Percentiles rank a stretch among this genome's conserved stretches.
Conservation (phyloP, 768 basidiomycete genomes). For the Plicaturopsis crispa region DNA sequence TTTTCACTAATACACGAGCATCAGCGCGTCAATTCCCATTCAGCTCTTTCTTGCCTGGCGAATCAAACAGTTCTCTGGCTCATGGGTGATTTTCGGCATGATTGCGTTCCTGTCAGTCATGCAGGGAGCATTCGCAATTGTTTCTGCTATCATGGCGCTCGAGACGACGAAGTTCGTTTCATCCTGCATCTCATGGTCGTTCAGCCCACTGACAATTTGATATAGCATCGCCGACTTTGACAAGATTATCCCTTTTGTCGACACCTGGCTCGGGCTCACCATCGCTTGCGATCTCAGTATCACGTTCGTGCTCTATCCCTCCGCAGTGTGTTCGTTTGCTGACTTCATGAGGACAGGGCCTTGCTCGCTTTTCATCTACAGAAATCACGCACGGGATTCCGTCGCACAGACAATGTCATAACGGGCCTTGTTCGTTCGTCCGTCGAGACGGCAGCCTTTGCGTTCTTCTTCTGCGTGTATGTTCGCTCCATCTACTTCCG, state of each 20-base stretch:
- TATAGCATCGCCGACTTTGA: conserved; percentile 17
- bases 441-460: conserved; percentile 22
- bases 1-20: conserved; percentile 1
- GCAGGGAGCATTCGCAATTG: conserved; percentile 17
- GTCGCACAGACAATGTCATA: conserved; percentile 22
- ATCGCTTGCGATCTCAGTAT: conserved; percentile 19
- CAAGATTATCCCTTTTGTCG: conserved; percentile 19
- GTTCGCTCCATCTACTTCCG: too few species aligned
- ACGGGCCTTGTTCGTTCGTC: conserved; percentile 18
- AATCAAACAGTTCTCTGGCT: conserved; percentile 17
- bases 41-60: conserved; percentile 24
- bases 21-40: conserved; percentile 22
- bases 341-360: too few species aligned
- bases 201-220: neutral
- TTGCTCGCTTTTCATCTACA: too few species aligned
- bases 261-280: conserved; percentile 20
- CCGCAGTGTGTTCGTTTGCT: too few species aligned
- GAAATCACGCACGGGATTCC: too few species aligned
- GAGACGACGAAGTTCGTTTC: conserved; percentile 13
- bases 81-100: conserved; percentile 12
- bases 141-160: conserved; percentile 16
- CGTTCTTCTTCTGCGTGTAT: conserved; percentile 23
- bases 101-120: conserved; percentile 13
- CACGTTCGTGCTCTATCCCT: conserved; percentile 13
- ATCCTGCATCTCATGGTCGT: neutral